Conservation (phyloP, 2,329 filamentous ascomycete species). For the Colletotrichum costaricense region DNA sequence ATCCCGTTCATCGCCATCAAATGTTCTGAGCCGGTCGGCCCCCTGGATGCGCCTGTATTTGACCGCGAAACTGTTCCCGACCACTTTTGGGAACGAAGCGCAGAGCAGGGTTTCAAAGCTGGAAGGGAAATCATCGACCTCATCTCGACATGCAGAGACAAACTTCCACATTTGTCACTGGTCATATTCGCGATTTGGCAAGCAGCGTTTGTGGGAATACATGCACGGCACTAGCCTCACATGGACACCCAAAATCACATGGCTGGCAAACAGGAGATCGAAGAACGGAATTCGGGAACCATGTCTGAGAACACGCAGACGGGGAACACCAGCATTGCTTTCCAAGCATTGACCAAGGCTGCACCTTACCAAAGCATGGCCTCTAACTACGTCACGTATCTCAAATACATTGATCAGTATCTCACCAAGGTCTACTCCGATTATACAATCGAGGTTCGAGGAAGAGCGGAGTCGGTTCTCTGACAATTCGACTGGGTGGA, state of each 20-base stretch:
- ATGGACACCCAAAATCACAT: conserved; percentile 73
- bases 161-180: conserved; percentile 74
- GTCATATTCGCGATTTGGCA: conserved; percentile 76
- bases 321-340: conserved; percentile 60
- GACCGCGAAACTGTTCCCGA: conserved; percentile 57
- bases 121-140: conserved; percentile 73
- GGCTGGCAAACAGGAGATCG: conserved; percentile 48
- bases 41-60: conserved; percentile 69
- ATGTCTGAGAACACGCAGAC: conserved; percentile 46
- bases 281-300: conserved; percentile 40
- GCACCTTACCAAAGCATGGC: conserved; percentile 66
- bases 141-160: conserved; percentile 69
- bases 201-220: conserved; percentile 73
- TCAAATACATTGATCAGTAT: conserved; percentile 64
- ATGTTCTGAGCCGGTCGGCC: conserved; percentile 60
- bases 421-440: conserved; percentile 56
- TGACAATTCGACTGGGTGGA: conserved; percentile 55
- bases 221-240: conserved; percentile 73
- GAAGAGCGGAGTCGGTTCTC: conserved; percentile 45
- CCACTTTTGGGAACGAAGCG: conserved; percentile 72
- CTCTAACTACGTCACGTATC: conserved; percentile 63
- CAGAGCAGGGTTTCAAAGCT: conserved; percentile 71
- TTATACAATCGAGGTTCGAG: conserved; percentile 45
- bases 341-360: conserved; percentile 63
- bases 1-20: conserved; percentile 74